Evolutionary conservation across 1,284 basidiomycete species (phyloP), one percentile per base, ranked within the genome.

Genomic region (Ustanciosporium gigantosporum): DNA sequence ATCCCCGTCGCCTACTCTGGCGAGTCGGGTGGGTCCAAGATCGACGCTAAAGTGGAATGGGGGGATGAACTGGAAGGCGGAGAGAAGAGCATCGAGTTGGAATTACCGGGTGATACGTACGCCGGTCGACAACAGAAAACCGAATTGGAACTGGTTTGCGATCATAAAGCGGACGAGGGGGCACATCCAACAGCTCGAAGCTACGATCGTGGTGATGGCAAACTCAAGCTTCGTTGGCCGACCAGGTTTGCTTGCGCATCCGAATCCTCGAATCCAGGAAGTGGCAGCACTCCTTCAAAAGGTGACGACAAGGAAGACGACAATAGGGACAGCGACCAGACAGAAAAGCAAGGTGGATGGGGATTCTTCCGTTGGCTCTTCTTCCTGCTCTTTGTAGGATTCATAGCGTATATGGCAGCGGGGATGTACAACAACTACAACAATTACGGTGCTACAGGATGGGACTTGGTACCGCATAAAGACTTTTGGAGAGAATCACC

Each of bases 401-500:
- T 58, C 22, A 29, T 40, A n/a, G 44, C 42, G 14, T 72, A 72
- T 42, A 47, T 72, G 51, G 64, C 42, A 5, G 35, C 56, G 0
- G 69, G 69, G 8, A 62, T 70, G 41, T 72, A 68, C 64, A 51
- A 57, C 43, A 74, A 74, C 47, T 68, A 70, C 41, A 66, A 51
- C 44, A 62, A 70, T 22, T 74, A 71, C 37, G 72, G 72, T 13
- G 68, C 69, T 0, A 64, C 40, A 23, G 72, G 72, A 11, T 74
- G 72, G 72, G 72, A 74, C 36, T 43, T 70, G 1, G 44, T 74
- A 0, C 72, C 72, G 5, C 61, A 74, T 42, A 62, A 68, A 31
- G 66, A 70, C 41, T 68, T 72, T 36, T 74, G 71, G 71, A 42
- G 68, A 23, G 70, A 74, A 27, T 46, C 52, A 24, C 72, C 72